Evolutionary conservation across 202 grass and related monocot species (phyloP).

Genomic region (Eragrostis tef): DNA sequence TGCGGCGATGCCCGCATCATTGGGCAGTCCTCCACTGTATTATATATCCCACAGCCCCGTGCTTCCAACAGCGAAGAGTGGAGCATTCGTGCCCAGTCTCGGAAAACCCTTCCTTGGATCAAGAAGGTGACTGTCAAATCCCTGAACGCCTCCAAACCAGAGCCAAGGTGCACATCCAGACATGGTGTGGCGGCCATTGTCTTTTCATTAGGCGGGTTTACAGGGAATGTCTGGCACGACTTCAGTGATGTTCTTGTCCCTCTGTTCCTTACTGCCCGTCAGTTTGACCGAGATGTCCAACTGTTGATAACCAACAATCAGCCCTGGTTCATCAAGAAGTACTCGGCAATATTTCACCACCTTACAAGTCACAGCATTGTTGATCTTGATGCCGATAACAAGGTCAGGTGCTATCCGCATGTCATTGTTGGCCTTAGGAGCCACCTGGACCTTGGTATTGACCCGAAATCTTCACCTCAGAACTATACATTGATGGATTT

Average conservation of each 20-base stretch:
- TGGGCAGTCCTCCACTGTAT: conserved; percentile 58
- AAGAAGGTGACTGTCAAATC: conserved; percentile 71
- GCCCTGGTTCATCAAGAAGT: conserved; percentile 72
- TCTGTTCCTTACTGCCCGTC: conserved; percentile 62
- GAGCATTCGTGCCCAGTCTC: conserved; percentile 71
- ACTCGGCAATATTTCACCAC: conserved; percentile 48
- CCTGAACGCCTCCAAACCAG: conserved; percentile 46
- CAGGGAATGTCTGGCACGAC: conserved; percentile 72
- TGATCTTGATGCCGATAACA: conserved; percentile 59
- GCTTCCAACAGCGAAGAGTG: conserved; percentile 46
- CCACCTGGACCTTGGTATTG: conserved; percentile 65
- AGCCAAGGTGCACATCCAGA: conserved; percentile 54
- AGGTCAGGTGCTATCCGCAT: conserved; percentile 64
- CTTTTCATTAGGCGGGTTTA: conserved; percentile 71
- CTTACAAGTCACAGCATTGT: conserved; percentile 58
- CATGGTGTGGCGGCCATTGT: conserved; percentile 60
- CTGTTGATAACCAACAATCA: conserved; percentile 61
- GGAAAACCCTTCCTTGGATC: conserved; percentile 61
- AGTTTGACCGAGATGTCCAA: conserved; percentile 65
- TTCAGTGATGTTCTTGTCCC: conserved; percentile 70
- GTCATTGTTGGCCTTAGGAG: conserved; percentile 66
- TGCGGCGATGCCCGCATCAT: conserved; percentile 67
- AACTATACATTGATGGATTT: conserved; percentile 69
- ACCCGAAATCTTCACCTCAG: conserved; percentile 43
- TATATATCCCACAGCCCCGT: conserved; percentile 47